Base-by-base conservation (phyloP, 495 filamentous ascomycete species). In the Penicillium paradoxum region DNA sequence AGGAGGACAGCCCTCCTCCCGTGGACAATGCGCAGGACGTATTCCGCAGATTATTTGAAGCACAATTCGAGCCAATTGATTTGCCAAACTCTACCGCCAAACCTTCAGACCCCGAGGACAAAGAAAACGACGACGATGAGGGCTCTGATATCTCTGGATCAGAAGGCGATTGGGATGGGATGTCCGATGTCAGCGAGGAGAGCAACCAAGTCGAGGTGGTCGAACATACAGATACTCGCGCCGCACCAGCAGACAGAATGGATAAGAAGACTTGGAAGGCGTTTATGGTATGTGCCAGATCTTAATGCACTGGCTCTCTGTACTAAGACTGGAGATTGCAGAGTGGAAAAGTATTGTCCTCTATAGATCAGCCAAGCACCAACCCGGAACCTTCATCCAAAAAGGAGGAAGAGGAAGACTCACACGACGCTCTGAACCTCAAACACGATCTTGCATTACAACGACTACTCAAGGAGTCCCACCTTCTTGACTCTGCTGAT, bases 381-480 rank as follows among this genome's bases (percentile, higher is more conserved):
- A 67, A 71, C 25, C 25, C 63, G 14, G 60, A 60, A 27, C 59
- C 65, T 17, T 72, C 66, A 13, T 64, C 57, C 13, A 77, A 64
- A 52, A 66, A 64, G 18, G 72, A 81, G 43, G 71, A 78, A 32
- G 73, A 74, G 19, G 77, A 80, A 52, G 74, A 77, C 34, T 61
- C 67, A 11, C 68, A 71, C 2, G 86, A 88, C 60, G 73, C 77
- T 7, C 66, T 72, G 13, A 87, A 89, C 54, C 74, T 97, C 2
- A 92, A 92, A 70, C 93, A 97, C 64, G 93, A 98, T 60, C 81
- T 97, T 19, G 91, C 87, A 9, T 79, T 98, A 17, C 91, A 97
- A 61, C 82, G 90, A 14, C 80, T 98, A 10, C 82, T 98, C 10
- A 77, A 83, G 52, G 93, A 98, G 75, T 97, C 92, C 1, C 92